Evolutionary conservation across 306 rosid species (phyloP).

Genomic region (Urtica urens): DNA sequence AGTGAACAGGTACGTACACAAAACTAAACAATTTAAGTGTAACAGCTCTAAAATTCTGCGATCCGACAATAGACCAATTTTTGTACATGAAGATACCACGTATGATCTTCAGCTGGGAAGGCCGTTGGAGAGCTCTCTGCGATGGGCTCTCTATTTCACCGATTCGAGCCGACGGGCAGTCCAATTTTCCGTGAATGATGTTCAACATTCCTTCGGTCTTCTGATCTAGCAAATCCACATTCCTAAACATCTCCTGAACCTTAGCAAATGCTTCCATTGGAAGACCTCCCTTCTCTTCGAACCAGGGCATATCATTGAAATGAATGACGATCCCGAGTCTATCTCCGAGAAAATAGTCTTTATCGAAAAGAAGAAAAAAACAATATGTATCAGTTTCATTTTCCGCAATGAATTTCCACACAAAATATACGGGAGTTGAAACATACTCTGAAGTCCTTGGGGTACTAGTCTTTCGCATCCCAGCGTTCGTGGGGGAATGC

Average conservation of each 20-base stretch:
- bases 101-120: too few species aligned
- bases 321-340: slow-evolving; percentile 56
- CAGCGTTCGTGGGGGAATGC: too few species aligned
- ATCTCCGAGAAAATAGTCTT: slow-evolving; percentile 91
- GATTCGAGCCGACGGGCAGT: slow-evolving; percentile 21
- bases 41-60: too few species aligned
- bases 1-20: too few species aligned
- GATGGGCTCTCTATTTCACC: slow-evolving; percentile 23
- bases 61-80: too few species aligned
- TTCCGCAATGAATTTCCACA: slow-evolving; percentile 19
- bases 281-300: slow-evolving; percentile 83
- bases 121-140: too few species aligned
- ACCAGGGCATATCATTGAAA: slow-evolving; percentile 52
- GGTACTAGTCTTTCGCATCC: too few species aligned
- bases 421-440: too few species aligned
- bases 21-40: too few species aligned
- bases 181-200: slow-evolving; percentile 35
- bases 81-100: too few species aligned
- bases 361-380: slow-evolving; percentile 37
- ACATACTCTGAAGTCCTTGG: too few species aligned
- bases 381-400: slow-evolving; percentile 12
- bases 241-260: slow-evolving; percentile 83
- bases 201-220: slow-evolving; percentile 50
- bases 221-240: slow-evolving; percentile 73
- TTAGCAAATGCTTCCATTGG: slow-evolving; percentile 89